Evolutionary conservation across 106 monocot genomes (phyloP).

Genomic region (Cymbidium sinense): DNA sequence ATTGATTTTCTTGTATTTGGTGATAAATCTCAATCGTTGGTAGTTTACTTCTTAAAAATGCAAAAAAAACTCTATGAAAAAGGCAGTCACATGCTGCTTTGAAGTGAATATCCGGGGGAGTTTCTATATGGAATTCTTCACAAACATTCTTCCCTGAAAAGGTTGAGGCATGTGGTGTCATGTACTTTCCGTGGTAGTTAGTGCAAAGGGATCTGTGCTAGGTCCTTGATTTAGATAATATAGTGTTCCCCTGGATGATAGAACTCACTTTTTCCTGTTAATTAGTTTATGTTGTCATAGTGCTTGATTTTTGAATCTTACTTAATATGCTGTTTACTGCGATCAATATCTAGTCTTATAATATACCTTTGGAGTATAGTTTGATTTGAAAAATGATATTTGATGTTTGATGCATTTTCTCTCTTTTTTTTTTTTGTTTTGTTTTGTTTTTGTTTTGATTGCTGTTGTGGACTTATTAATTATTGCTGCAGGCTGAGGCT

Average conservation of each 20-base stretch:
- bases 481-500: slow-evolving; percentile 74
- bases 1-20: not conserved
- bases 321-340: not conserved
- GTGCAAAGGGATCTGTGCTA: not conserved
- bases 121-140: not conserved
- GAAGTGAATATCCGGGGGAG: not conserved
- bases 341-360: not conserved
- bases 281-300: not conserved
- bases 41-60: not conserved
- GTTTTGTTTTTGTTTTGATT: not conserved
- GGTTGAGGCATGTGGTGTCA: not conserved
- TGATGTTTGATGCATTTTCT: not conserved
- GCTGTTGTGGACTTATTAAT: not conserved
- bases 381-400: not conserved
- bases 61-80: not conserved
- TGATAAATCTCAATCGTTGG: not conserved
- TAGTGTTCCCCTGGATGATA: not conserved
- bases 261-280: not conserved
- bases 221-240: not conserved
- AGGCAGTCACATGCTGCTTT: not conserved
- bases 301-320: not conserved
- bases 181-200: not conserved
- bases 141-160: not conserved
- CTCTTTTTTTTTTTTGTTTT: not conserved
- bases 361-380: not conserved